phyloP scores from a whole-genome alignment of 2,329 filamentous ascomycete species.

The Epichloe gansuensis region DNA sequence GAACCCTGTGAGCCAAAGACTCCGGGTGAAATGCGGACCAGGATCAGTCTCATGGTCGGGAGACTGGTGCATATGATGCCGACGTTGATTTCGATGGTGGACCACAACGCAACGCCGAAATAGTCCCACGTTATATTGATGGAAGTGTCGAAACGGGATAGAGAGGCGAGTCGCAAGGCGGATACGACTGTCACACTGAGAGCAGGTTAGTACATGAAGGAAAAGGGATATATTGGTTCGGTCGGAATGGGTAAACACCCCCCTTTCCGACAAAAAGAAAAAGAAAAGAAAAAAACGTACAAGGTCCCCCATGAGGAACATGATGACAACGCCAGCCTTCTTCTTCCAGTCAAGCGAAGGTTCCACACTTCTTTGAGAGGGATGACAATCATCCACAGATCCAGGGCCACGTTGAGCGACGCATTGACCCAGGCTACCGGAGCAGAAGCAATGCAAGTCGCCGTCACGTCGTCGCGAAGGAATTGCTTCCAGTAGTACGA shows the following conservation, averaged over 20 bases:
- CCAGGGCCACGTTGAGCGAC: conserved; percentile 34
- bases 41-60: conserved; percentile 16
- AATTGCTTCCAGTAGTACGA: conserved; percentile 36
- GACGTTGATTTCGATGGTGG: conserved; percentile 19
- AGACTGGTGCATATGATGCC: conserved; percentile 20
- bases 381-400: conserved; percentile 35
- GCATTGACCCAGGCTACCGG: conserved; percentile 35
- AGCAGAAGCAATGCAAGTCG: conserved; percentile 34
- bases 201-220: not conserved
- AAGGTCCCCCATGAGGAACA: conserved; percentile 34
- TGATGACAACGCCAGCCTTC: conserved; percentile 30
- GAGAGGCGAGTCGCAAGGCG: conserved; percentile 15
- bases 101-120: conserved; percentile 15
- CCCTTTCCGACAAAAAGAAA: not conserved
- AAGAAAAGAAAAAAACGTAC: conserved; percentile 11
- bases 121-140: conserved; percentile 16
- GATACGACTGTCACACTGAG: conserved; percentile 18
- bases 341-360: conserved; percentile 29
- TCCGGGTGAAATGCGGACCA: conserved; percentile 3
- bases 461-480: conserved; percentile 27
- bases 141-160: conserved; percentile 14
- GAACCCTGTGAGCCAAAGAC: conserved; percentile 1
- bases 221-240: not conserved
- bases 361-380: conserved; percentile 28
- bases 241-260: not conserved